phyloP scores from a whole-genome alignment of 768 basidiomycete genomes.

The Pisolithus orientalis region DNA sequence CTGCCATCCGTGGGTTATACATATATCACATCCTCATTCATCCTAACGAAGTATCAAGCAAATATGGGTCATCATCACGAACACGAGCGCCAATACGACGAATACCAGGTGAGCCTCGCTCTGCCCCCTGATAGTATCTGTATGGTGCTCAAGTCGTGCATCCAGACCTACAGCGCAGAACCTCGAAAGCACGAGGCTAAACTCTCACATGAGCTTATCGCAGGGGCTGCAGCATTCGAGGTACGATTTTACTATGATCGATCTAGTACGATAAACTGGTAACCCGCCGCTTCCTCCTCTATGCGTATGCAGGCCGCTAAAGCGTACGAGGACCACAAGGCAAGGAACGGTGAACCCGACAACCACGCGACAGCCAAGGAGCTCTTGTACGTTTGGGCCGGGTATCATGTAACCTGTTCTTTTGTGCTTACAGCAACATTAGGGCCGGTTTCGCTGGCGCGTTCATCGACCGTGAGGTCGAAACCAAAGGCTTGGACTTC shows the following conservation, averaged over 20 bases:
- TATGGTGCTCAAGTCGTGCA: too few species aligned
- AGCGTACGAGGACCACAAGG: slow-evolving; percentile 6
- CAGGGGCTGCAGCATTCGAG: slow-evolving; percentile 5
- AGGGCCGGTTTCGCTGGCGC: slow-evolving; percentile 5
- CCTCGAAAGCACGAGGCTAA: not conserved
- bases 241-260: not conserved
- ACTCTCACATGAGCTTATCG: not conserved
- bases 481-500: slow-evolving; percentile 7
- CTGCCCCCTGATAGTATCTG: too few species aligned
- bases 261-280: too few species aligned
- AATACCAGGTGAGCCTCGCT: too few species aligned
- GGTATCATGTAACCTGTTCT: not conserved
- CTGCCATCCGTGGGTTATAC: too few species aligned
- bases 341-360: not conserved
- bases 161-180: too few species aligned
- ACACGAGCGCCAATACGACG: too few species aligned
- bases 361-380: slow-evolving; percentile 8
- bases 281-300: too few species aligned
- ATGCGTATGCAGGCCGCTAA: slow-evolving; percentile 2
- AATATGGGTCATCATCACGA: too few species aligned
- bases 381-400: not conserved
- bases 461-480: slow-evolving; percentile 5
- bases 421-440: not conserved
- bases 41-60: too few species aligned
- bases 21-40: too few species aligned